Evolutionary conservation across 2,329 filamentous ascomycete species (phyloP), one percentile per base, ranked within the genome.

Genomic region (Colletotrichum ledebouriae): DNA sequence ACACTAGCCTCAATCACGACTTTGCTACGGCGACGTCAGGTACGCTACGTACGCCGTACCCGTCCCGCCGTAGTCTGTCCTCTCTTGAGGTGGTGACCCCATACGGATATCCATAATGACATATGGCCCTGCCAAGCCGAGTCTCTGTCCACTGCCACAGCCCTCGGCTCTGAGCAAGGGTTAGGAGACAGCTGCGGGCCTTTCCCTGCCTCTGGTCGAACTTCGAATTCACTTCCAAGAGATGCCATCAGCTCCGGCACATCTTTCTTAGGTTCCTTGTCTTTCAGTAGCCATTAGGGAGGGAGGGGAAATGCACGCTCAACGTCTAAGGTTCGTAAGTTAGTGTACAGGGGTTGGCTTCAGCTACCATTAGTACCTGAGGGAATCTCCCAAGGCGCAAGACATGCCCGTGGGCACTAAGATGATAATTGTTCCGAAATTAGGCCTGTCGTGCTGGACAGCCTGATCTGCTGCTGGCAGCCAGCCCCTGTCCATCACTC

Each of bases 101-200:
- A 39, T 39, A 39, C 37, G 37, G 56, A 65, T 57, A 49, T 60
- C 66, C 66, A 65, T 66, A 44, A 60, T 66, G 61, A 69, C 66
- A 66, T 69, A 69, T 66, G 55, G 44, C 66, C 41, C 56, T 69
- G 66, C 56, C 66, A 69, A 69, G 66, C 49, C 49, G 61, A 42
- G 37, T 59, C 66, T 60, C 61, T 56, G 34, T 66, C 34, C n/a
- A 55, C 62, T 50, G 37, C 56, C 55, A 69, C 59, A 56, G 59
- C 49, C 59, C 49, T 69, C 49, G 52, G 25, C 55, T 25, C 34
- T 29, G 39, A 22, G 44, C 66, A 59, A 66, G 62, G 66, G 56
- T 65, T 41, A 50, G 41, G 25, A 44, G 41, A 49, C 49, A 59
- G 47, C 58, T 60, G 55, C 53, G 65, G 61, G 59, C 47, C 61